Evolutionary conservation across 108 stramenopile species (phyloP).

Genomic region (Nitzschia sp.): DNA sequence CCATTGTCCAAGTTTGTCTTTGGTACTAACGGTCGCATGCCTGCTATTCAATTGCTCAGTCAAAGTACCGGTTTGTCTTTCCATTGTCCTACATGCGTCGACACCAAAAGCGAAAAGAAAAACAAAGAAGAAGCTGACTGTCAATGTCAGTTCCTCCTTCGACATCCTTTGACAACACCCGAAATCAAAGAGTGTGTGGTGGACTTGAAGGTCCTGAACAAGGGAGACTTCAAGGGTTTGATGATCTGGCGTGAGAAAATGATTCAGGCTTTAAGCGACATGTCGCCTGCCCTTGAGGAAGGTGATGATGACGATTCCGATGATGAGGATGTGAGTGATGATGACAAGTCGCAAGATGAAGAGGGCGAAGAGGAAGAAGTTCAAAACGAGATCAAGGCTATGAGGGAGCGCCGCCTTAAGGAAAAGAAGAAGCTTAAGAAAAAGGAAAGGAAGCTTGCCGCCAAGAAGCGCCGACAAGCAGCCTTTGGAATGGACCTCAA

Average conservation of each 20-base stretch:
- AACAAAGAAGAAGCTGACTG: slow-evolving; percentile 23
- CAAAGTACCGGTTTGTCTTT: slow-evolving; percentile 88
- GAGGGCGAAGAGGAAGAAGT: slow-evolving; percentile 79
- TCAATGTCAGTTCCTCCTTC: slow-evolving; percentile 62
- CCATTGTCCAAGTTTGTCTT: slow-evolving; percentile 81
- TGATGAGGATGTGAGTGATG: slow-evolving; percentile 45
- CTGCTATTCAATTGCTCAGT: slow-evolving; percentile 90
- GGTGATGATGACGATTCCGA: slow-evolving; percentile 52
- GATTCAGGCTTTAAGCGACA: background rate
- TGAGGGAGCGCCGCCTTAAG: slow-evolving; percentile 64
- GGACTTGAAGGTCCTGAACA: slow-evolving; percentile 94
- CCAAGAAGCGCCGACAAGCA: slow-evolving; percentile 80
- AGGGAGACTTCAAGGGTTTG: slow-evolving; percentile 92
- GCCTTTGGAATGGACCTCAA: slow-evolving; percentile 88
- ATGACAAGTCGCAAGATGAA: slow-evolving; percentile 58
- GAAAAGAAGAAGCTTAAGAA: slow-evolving; percentile 85
- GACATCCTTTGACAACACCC: slow-evolving; percentile 78
- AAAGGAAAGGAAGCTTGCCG: slow-evolving; percentile 81
- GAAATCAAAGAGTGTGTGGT: slow-evolving; percentile 86
- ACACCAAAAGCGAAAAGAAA: slow-evolving; percentile 17
- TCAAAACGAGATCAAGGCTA: slow-evolving; percentile 69
- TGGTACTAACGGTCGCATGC: slow-evolving; percentile 52
- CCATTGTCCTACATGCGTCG: slow-evolving; percentile 52
- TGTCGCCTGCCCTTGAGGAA: background rate
- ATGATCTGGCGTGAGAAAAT: slow-evolving; percentile 92